These are phyloP conservation scores for Ogataea nitratoaversa DNA, from an alignment of 805 yeast species.

Conservation along the genomic window DNA sequence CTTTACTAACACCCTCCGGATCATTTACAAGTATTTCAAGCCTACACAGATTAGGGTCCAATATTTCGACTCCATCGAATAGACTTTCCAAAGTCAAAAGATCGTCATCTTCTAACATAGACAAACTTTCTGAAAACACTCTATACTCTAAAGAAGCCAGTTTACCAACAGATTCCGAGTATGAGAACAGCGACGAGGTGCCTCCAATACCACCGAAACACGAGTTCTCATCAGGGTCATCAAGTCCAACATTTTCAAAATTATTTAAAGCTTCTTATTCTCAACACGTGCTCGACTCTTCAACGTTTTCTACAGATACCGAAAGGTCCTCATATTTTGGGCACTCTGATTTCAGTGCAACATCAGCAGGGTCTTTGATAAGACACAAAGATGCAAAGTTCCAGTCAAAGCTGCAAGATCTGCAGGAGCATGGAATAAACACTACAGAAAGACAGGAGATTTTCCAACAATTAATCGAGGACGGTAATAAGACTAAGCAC, in stretches of 20 bases:
- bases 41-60: slow-evolving; percentile 11
- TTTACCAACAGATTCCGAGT: slow-evolving; percentile 1
- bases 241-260: slow-evolving; percentile 9
- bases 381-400: slow-evolving; percentile 51
- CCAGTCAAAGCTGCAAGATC: slow-evolving; percentile 17
- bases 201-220: slow-evolving; percentile 40
- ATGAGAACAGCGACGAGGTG: slow-evolving; percentile 10
- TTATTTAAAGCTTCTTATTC: slow-evolving; percentile 21
- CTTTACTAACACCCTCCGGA: slow-evolving; percentile 12
- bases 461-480: slow-evolving; percentile 40
- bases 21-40: slow-evolving; percentile 16
- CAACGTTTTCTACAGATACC: slow-evolving; percentile 32
- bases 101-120: slow-evolving; percentile 1
- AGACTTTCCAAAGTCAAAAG: slow-evolving; percentile 5
- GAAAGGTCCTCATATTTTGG: slow-evolving; percentile 43
- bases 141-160: not conserved
- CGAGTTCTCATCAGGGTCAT: slow-evolving; percentile 6
- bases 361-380: slow-evolving; percentile 81
- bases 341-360: slow-evolving; percentile 75
- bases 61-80: slow-evolving; percentile 13
- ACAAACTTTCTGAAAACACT: slow-evolving; percentile 8
- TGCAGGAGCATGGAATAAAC: slow-evolving; percentile 14
- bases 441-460: slow-evolving; percentile 24
- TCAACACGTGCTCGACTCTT: slow-evolving; percentile 27
- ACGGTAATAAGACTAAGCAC: slow-evolving; percentile 36